These are phyloP conservation scores for Clathrus columnatus DNA, from an alignment of 768 basidiomycete species.

Conservation along the genomic window DNA sequence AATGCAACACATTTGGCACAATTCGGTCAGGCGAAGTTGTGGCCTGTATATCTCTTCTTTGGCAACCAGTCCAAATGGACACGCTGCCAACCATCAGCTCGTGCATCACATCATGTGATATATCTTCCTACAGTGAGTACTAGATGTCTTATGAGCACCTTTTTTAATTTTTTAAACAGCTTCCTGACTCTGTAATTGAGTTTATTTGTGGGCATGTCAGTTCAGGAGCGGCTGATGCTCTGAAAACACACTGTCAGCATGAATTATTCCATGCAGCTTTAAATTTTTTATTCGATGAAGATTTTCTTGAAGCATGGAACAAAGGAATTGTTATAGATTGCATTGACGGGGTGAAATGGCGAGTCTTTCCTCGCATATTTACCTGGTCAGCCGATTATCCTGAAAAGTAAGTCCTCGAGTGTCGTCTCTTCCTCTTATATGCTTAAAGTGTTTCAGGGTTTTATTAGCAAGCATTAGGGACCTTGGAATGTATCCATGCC, in stretches of 20 bases:
- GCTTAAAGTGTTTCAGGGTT: slow-evolving; percentile 15
- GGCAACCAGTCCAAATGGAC: slow-evolving; percentile 20
- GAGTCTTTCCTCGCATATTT: slow-evolving; percentile 26
- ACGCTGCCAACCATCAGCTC: slow-evolving; percentile 19
- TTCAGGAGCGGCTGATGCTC: no score
- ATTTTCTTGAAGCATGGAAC: slow-evolving; percentile 26
- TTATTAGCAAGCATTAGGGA: slow-evolving; percentile 22
- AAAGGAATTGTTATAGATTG: slow-evolving; percentile 26
- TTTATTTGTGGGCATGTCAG: slow-evolving; percentile 14
- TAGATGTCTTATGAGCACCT: not conserved
- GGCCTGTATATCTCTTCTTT: slow-evolving; percentile 32
- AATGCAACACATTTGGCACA: slow-evolving; percentile 24
- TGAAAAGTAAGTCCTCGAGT: slow-evolving; percentile 34
- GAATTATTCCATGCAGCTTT: slow-evolving; percentile 26
- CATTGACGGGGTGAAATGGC: slow-evolving; percentile 23
- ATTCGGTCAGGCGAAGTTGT: slow-evolving; percentile 25
- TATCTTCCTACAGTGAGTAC: slow-evolving; percentile 15
- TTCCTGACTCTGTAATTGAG: slow-evolving; percentile 25
- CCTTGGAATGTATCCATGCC: slow-evolving; percentile 24
- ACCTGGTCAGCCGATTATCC: slow-evolving; percentile 34
- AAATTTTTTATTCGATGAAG: slow-evolving; percentile 24
- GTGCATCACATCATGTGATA: slow-evolving; percentile 10
- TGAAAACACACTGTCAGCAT: slow-evolving; percentile 24
- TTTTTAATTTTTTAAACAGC: no score
- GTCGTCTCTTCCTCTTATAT: no score